Evolutionary conservation across 441 rosid species (phyloP).

Genomic region (Populus hybrid): DNA sequence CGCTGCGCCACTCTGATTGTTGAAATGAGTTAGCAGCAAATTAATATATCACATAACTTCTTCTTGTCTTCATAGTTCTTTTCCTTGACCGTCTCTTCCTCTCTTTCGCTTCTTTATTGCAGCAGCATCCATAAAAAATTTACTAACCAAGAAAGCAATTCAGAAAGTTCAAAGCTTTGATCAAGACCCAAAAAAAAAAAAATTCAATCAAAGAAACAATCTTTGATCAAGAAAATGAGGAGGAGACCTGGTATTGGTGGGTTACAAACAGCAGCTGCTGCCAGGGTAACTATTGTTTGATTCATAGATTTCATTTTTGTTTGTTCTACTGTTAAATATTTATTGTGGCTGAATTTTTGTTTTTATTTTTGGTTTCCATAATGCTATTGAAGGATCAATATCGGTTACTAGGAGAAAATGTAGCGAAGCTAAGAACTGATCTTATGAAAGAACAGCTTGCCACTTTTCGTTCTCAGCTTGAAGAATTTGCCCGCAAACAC

Average conservation of each 20-base stretch:
- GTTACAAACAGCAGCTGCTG: slow-evolving; percentile 79
- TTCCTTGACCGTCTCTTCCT: too few relatives aligned
- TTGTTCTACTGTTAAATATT: background rate
- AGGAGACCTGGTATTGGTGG: slow-evolving; percentile 94
- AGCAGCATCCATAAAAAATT: background rate
- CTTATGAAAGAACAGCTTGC: slow-evolving; percentile 96
- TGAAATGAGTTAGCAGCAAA: accelerated
- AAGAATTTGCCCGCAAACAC: slow-evolving; percentile 91
- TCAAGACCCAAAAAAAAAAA: background rate
- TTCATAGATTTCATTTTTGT: background rate
- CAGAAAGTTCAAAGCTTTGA: background rate
- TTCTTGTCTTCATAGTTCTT: too few relatives aligned
- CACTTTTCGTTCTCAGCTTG: slow-evolving; percentile 83
- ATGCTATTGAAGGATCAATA: slow-evolving; percentile 56
- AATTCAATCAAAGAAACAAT: background rate
- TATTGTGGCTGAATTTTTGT: background rate
- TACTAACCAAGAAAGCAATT: background rate
- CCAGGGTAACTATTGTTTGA: slow-evolving; percentile 51
- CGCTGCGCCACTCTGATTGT: slow-evolving; percentile 96
- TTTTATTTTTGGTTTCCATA: background rate
- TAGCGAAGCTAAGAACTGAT: slow-evolving; percentile 80
- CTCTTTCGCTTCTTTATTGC: too few relatives aligned
- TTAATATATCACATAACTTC: accelerated
- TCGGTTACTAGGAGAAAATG: slow-evolving; percentile 84
- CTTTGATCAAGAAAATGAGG: slow-evolving; percentile 38